A percentile compares a stretch with the other conserved stretches of the same genome.
Conservation (phyloP, 2,329 filamentous ascomycete species). For the Aureobasidium namibiae region DNA sequence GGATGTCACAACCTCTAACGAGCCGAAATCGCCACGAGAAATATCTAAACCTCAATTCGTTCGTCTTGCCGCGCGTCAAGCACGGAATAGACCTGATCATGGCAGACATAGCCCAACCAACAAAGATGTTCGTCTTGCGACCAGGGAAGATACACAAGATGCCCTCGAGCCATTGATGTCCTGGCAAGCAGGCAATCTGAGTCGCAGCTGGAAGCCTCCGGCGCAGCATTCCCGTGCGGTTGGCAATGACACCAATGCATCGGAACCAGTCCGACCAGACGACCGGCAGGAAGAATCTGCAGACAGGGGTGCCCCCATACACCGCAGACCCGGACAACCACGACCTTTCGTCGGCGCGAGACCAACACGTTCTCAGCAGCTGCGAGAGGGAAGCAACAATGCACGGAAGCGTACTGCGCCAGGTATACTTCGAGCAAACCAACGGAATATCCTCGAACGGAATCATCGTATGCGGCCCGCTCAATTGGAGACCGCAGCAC, state of each 20-base stretch:
- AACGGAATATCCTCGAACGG: background rate
- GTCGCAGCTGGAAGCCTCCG: background rate
- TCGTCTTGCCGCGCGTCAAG: conserved; percentile 46
- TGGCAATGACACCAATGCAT: background rate
- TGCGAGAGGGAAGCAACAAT: background rate
- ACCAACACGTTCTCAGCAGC: background rate
- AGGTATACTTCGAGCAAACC: background rate
- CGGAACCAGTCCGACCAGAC: background rate
- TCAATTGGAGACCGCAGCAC: background rate
- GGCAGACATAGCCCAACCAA: conserved; percentile 44
- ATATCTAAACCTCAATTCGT: conserved; percentile 45
- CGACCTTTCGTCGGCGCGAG: background rate
- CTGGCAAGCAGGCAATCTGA: conserved; percentile 43
- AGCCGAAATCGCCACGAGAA: conserved; percentile 23
- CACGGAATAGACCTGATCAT: conserved; percentile 37
- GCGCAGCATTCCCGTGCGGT: background rate
- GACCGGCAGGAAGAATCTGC: background rate
- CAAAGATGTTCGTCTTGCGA: conserved; percentile 47
- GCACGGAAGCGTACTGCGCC: background rate
- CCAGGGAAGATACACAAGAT: conserved; percentile 46
- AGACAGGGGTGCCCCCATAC: background rate
- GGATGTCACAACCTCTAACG: conserved; percentile 33
- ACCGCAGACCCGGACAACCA: background rate
- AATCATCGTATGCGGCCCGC: conserved; percentile 11
- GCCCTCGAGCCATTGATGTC: conserved; percentile 40